Percentiles rank a stretch among this genome's conserved stretches.
Evolutionary conservation across 768 basidiomycete genomes (phyloP).

Genomic region (Piloderma croceum): DNA sequence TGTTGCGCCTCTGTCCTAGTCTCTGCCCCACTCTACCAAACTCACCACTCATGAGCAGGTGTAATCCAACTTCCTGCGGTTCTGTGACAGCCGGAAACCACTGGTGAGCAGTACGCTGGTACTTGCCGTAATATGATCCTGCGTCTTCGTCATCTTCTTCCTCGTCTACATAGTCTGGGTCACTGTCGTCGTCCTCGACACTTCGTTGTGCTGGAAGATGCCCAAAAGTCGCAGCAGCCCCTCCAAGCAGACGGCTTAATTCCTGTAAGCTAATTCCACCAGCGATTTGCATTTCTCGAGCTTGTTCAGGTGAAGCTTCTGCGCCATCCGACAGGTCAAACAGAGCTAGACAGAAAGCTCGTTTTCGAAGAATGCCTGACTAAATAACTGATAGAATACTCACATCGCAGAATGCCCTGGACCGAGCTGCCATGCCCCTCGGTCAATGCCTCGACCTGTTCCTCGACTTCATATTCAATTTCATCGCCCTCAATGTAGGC

Average conservation of each 20-base stretch:
- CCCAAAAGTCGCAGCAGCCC: too few species aligned
- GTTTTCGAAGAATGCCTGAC: too few species aligned
- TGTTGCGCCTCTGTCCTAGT: constrained; percentile 34
- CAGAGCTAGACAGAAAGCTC: too few species aligned
- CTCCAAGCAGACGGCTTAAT: too few species aligned
- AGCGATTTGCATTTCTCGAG: constrained; percentile 6
- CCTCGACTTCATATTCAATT: too few species aligned
- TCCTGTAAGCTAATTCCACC: constrained; percentile 5
- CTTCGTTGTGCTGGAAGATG: constrained; percentile 20
- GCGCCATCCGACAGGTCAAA: too few species aligned
- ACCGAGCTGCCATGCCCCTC: too few species aligned
- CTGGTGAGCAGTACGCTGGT: constrained; percentile 17
- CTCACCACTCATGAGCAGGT: constrained; percentile 69
- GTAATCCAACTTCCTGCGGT: constrained; percentile 58
- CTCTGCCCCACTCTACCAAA: constrained; percentile 66
- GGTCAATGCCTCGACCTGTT: too few species aligned
- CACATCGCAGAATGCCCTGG: too few species aligned
- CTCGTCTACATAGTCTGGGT: constrained; percentile 31
- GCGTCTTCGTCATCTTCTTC: constrained; percentile 28
- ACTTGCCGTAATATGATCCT: constrained; percentile 4
- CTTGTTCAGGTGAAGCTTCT: constrained; percentile 11
- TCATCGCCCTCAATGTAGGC: too few species aligned
- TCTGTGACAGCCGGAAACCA: constrained; percentile 42
- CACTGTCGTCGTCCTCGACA: constrained; percentile 29
- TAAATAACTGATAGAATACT: too few species aligned